A percentile compares a stretch with the other conserved stretches of the same genome.
Conservation (phyloP, 2,329 filamentous ascomycete species). For the Trichoderma simmonsii region DNA sequence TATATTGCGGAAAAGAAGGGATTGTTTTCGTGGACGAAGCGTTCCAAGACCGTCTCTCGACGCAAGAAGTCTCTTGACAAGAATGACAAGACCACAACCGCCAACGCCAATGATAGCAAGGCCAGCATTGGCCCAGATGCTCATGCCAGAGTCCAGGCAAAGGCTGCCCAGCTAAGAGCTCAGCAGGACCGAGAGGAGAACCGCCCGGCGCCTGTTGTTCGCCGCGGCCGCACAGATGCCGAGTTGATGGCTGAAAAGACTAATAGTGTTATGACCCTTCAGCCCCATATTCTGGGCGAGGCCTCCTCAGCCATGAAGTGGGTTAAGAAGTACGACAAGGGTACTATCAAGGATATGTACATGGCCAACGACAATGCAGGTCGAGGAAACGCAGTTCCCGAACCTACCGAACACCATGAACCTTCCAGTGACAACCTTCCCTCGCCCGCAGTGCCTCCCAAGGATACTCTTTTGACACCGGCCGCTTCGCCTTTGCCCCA, state of each 20-base stretch:
- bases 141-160: conserved; percentile 88
- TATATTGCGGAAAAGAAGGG: conserved; percentile 96
- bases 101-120: conserved; percentile 59
- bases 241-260: conserved; percentile 68
- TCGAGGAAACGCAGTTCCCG: conserved; percentile 51
- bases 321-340: conserved; percentile 92
- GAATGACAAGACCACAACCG: conserved; percentile 42
- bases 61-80: conserved; percentile 59
- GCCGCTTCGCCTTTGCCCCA: conserved; percentile 9
- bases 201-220: conserved; percentile 38
- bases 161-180: conserved; percentile 77
- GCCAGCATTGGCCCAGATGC: conserved; percentile 85
- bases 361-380: conserved; percentile 71
- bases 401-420: conserved; percentile 29
- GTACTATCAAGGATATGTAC: conserved; percentile 81
- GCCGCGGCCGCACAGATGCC: conserved; percentile 55
- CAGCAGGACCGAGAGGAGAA: conserved; percentile 60
- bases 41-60: conserved; percentile 60
- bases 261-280: conserved; percentile 83
- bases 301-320: conserved; percentile 95
- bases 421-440: conserved; percentile 24
- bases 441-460: conserved; percentile 42
- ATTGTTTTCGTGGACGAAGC: conserved; percentile 81
- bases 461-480: conserved; percentile 29
- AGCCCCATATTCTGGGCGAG: conserved; percentile 78